Evolutionary conservation across 768 basidiomycete species (phyloP), one percentile per base, ranked within the genome.

Genomic region (Boletus speciosus): DNA sequence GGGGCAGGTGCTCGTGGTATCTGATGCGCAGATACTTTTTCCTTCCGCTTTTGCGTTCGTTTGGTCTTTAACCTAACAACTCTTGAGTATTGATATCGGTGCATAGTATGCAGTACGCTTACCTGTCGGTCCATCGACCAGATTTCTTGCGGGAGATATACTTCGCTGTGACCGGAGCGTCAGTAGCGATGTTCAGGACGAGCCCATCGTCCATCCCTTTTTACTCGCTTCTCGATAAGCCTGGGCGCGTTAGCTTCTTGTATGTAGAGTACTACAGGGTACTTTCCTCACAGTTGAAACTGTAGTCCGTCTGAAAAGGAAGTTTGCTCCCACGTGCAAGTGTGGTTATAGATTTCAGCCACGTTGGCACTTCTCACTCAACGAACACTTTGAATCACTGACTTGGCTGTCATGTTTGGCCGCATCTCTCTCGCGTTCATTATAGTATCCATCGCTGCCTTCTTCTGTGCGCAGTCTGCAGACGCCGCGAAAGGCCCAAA

Each of bases 401-500:
- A 32, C 49, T 37, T 37, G 27, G 32, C 47, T 32, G 21, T 50
- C 56, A 71, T 88, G 80, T 83, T 89, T 61, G 78, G 81, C 57
- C 82, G 82, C 56, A 68, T 85, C 46, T 81, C 83, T 16, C 69
- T 89, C 54, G 79, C 78, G 35, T 78, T 90, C 57, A 66, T 88
- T 43, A 67, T 85, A 50, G 73, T 88, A 41, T 79, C 86, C 27
- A 49, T 90, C 52, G 82, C 81, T 10, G 84, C 88, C 0, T 74
- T 90, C 64, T 84, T 91, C 74, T 87, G 83, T 63, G 81, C 79
- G 5, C 81, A 84, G 67, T 79, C 82, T 32, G 90, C 74, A 9
- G 87, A 93, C 60, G 93, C 93, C 12, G 81, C 83, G 32, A 95
- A 92, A 64, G 86, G 88, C 15, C 96, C 96, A 14, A 85, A 80